Evolutionary conservation across 1,284 basidiomycete genomes (phyloP).

Genomic region (Peniophora sp.): DNA sequence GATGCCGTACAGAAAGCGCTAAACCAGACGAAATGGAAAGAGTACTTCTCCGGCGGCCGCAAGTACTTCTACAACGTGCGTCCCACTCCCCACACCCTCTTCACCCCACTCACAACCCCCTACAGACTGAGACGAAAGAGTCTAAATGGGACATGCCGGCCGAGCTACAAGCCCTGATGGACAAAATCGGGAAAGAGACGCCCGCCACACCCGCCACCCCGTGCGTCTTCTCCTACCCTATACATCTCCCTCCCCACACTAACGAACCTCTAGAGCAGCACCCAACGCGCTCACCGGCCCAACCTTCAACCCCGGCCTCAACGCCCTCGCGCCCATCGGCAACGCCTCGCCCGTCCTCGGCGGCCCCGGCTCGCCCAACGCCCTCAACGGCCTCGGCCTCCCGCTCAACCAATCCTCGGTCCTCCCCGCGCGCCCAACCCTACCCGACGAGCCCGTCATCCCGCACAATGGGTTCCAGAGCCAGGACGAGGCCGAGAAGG

Average conservation of each 20-base stretch:
- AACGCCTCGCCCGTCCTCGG: slow-evolving; percentile 16
- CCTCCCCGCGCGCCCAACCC: slow-evolving; percentile 66
- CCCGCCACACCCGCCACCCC: slow-evolving; percentile 24
- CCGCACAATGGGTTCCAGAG: slow-evolving; percentile 85
- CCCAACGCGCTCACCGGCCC: slow-evolving; percentile 9
- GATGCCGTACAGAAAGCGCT: slow-evolving; percentile 58
- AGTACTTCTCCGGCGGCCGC: slow-evolving; percentile 82
- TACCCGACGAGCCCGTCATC: slow-evolving; percentile 78
- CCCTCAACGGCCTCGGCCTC: slow-evolving; percentile 40
- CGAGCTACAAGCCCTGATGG: slow-evolving; percentile 72
- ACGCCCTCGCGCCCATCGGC: slow-evolving; percentile 11
- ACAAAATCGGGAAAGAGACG: slow-evolving; percentile 75
- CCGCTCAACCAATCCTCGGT: slow-evolving; percentile 52
- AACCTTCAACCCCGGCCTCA: slow-evolving; percentile 12
- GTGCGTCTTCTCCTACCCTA: slow-evolving; percentile 18
- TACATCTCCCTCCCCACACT: background rate
- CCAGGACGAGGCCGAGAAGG: slow-evolving; percentile 86
- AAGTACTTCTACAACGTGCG: slow-evolving; percentile 90
- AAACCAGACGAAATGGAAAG: slow-evolving; percentile 84
- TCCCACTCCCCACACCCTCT: slow-evolving; percentile 5
- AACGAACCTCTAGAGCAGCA: background rate
- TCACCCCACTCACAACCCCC: background rate
- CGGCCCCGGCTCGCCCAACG: slow-evolving; percentile 37
- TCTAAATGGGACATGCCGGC: slow-evolving; percentile 97
- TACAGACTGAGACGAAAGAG: slow-evolving; percentile 76